Base-by-base conservation (phyloP, 2,329 filamentous ascomycete genomes). In the Fusarium albidum region DNA sequence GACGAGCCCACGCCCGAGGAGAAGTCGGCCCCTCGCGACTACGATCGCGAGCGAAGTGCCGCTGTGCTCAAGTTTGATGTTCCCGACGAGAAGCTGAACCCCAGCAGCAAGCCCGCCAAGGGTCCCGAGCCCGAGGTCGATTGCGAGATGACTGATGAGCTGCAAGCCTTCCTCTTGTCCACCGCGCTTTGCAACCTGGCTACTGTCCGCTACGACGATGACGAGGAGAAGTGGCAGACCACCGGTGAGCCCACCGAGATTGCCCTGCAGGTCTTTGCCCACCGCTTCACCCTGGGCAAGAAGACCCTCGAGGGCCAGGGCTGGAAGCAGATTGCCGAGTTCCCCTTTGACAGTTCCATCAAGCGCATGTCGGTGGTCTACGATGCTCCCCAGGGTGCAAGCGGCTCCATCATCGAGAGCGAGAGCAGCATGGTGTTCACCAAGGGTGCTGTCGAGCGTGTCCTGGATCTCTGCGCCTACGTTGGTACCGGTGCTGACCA, bases 301-400 rank as follows among this genome's bases (percentile, higher is more conserved):
- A 82, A 82, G 65, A 66, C 70, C 1, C 72, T 85, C 3, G 79
- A 82, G 50, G 71, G 65, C 3, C 68, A 75, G 6, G 81, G 81
- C n/a, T 88, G 86, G 84, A 82, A 81, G 60, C 81, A 87, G 64
- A 71, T 87, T 2, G 82, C 85, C 45, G 90, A 92, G 66, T 90
- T 90, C 56, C 88, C 89, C n/a, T 93, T 92, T 66, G 89, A 92
- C 71, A 90, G 87, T 49, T 82, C 82, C 64, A 85, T 91, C 69
- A 92, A 92, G 80, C 86, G 87, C 65, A 92, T 92, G 89, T 90
- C 87, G 9, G 88, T 92, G 49, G 81, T 92, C 38, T 91, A 90
- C 72, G 78, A 83, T 40, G 73, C 73, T 6, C 81, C 81, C 2
- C 59, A 67, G 6, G 69, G 69, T 8, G 74, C 79, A 29, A 71